Evolutionary conservation across 2,329 filamentous ascomycete species (phyloP).

Genomic region (Macrophomina phaseolina): DNA sequence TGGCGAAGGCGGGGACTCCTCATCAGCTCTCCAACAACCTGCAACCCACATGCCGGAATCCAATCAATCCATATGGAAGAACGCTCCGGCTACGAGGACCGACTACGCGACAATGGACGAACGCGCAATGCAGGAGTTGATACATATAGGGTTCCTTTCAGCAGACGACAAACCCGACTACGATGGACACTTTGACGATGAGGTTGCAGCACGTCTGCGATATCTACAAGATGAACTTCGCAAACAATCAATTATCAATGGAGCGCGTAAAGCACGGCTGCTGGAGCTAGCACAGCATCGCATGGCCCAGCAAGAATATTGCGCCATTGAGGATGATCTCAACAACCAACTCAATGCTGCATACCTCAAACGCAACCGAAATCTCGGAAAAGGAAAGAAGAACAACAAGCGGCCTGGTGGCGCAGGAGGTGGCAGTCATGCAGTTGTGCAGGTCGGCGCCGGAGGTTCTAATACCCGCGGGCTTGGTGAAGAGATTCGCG

Average conservation of each 20-base stretch:
- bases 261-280: slow-evolving; percentile 84
- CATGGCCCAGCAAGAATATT: slow-evolving; percentile 96
- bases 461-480: slow-evolving; percentile 29
- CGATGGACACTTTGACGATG: slow-evolving; percentile 89
- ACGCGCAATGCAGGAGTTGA: slow-evolving; percentile 86
- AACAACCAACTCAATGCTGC: slow-evolving; percentile 94
- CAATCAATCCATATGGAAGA: slow-evolving; percentile 77
- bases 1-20: slow-evolving; percentile 46
- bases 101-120: slow-evolving; percentile 90
- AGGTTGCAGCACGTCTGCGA: slow-evolving; percentile 87
- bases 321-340: slow-evolving; percentile 94
- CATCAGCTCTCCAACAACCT: slow-evolving; percentile 59
- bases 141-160: slow-evolving; percentile 86
- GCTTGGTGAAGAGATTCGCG: slow-evolving; percentile 89
- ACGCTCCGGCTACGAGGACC: slow-evolving; percentile 73
- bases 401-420: slow-evolving; percentile 73
- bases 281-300: slow-evolving; percentile 87
- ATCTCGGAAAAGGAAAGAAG: slow-evolving; percentile 92
- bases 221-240: slow-evolving; percentile 82
- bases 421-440: slow-evolving; percentile 58
- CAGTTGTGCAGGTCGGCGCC: slow-evolving; percentile 60
- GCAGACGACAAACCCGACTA: slow-evolving; percentile 80
- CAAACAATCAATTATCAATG: slow-evolving; percentile 84
- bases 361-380: slow-evolving; percentile 93
- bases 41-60: slow-evolving; percentile 83